Evolutionary conservation across 2,329 filamentous ascomycete genomes (phyloP).

Genomic region (Aspergillus fumigatiaffinis): DNA sequence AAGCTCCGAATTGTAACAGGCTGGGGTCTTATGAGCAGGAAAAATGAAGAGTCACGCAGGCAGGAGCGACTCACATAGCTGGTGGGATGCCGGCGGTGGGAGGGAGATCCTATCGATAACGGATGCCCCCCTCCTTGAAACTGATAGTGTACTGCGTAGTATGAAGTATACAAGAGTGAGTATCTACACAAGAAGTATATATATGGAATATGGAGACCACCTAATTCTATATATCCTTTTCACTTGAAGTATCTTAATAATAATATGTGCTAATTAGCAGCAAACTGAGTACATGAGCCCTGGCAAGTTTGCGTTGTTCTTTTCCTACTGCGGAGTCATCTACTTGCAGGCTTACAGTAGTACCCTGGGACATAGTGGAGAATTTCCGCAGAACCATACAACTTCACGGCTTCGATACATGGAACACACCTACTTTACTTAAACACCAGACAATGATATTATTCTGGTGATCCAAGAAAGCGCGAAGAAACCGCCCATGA

Average conservation of each 20-base stretch:
- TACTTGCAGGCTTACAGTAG: background rate
- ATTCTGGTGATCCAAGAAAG: background rate
- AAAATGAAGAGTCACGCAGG: slow-evolving; percentile 22
- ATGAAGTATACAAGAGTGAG: background rate
- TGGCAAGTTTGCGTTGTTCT: background rate
- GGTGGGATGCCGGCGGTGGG: slow-evolving; percentile 7
- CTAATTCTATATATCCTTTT: background rate
- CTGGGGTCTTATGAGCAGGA: slow-evolving; percentile 1
- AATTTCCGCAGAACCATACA: background rate
- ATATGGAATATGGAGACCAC: background rate
- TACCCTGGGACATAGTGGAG: background rate
- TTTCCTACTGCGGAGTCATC: background rate
- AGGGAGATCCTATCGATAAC: slow-evolving; percentile 29
- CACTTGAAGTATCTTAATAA: background rate
- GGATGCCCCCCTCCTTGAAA: slow-evolving; percentile 24
- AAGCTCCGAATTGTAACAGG: slow-evolving; percentile 4
- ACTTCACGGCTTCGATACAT: background rate
- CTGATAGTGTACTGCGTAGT: background rate
- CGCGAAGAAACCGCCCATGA: background rate
- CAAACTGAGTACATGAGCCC: background rate
- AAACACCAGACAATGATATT: background rate
- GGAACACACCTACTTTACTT: background rate
- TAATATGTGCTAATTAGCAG: background rate
- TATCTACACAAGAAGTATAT: background rate
- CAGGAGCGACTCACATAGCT: slow-evolving; percentile 21